These are phyloP conservation scores for Salix brachista DNA, from an alignment of 345 rosid species.

Conservation along the genomic window DNA sequence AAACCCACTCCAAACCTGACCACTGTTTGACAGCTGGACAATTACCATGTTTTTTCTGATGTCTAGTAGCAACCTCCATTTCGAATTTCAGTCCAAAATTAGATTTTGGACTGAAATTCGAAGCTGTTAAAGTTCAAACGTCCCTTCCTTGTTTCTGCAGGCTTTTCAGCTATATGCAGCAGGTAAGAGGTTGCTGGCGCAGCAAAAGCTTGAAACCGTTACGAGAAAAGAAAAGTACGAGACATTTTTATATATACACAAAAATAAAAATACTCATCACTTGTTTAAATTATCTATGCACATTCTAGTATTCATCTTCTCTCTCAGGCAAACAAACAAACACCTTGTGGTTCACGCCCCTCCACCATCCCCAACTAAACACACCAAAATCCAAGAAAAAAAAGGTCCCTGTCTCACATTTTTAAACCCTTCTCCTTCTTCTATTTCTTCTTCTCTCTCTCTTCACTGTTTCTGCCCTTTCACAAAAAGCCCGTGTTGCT, in stretches of 20 bases:
- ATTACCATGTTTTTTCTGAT: not conserved
- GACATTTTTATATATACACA: not conserved
- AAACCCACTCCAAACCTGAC: not conserved
- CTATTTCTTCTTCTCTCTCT: not conserved
- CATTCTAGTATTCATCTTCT: not conserved
- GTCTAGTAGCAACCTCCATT: not conserved
- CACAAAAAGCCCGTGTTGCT: constrained; percentile 46
- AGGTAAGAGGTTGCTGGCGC: not conserved
- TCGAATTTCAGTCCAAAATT: not conserved
- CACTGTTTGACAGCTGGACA: not conserved
- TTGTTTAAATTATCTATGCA: not conserved
- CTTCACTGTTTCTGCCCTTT: not conserved
- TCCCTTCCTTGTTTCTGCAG: too few species aligned
- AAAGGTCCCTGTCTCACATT: not conserved
- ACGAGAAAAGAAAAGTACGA: not conserved
- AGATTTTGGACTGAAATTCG: too few species aligned
- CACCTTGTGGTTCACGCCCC: not conserved
- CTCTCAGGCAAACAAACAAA: not conserved
- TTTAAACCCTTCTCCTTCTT: not conserved
- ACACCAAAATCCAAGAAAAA: not conserved
- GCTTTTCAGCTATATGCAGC: not conserved
- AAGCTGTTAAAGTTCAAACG: too few species aligned
- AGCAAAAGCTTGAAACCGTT: not conserved
- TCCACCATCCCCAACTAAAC: not conserved
- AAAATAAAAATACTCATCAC: not conserved